phyloP scores from a whole-genome alignment of 345 rosid species.

The Luvunga scandens region DNA sequence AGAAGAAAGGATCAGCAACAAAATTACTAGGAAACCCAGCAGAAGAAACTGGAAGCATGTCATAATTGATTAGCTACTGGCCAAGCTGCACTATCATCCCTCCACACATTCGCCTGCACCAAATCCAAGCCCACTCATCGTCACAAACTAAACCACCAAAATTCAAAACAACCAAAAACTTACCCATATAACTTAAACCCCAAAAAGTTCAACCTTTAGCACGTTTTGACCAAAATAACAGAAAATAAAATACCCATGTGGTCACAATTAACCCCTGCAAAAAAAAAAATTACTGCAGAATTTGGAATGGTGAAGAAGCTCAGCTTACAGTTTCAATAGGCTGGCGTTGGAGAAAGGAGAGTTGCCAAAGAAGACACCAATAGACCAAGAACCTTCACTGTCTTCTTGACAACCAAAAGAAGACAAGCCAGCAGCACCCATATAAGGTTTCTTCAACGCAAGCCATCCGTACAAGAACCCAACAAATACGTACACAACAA shows the following conservation, averaged over 20 bases:
- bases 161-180: not conserved
- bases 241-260: not conserved
- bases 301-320: conserved; percentile 16
- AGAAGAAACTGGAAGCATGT: conserved; percentile 75
- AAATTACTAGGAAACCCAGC: conserved; percentile 87
- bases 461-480: conserved; percentile 64
- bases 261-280: too few relatives aligned
- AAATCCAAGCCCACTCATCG: conserved; percentile 11
- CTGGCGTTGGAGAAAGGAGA: conserved; percentile 86
- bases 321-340: conserved; percentile 84
- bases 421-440: conserved; percentile 22
- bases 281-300: not conserved
- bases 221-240: not conserved
- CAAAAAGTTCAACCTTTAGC: not conserved
- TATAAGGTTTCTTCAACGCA: conserved; percentile 35
- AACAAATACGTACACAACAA: conserved; percentile 56
- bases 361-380: conserved; percentile 84
- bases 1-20: conserved; percentile 93
- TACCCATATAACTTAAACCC: not conserved
- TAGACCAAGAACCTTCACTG: conserved; percentile 91
- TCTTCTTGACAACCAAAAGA: conserved; percentile 76
- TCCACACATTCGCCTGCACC: conserved; percentile 69
- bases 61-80: conserved; percentile 91
- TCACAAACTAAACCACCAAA: not conserved
- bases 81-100: conserved; percentile 75